Conservation (phyloP, 495 filamentous ascomycete species). For the Penicillium alfredii region DNA sequence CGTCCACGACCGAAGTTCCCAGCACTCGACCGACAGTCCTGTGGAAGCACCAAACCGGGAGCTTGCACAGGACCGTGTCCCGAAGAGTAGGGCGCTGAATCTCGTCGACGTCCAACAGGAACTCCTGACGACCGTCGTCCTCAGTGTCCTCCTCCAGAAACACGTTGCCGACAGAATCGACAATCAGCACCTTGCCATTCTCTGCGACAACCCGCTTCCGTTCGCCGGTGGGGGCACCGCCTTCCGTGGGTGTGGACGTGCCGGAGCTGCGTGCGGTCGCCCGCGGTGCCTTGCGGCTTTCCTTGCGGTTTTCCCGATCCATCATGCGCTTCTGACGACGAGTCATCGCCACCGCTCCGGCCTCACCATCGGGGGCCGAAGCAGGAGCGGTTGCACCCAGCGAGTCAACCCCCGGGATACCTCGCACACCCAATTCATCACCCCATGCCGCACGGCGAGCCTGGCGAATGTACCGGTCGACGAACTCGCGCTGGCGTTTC, state of each 20-base stretch:
- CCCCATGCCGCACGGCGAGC: slow-evolving; percentile 88
- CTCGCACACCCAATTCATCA: slow-evolving; percentile 59
- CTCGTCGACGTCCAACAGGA: slow-evolving; percentile 71
- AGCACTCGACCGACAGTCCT: slow-evolving; percentile 51
- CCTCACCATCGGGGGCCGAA: slow-evolving; percentile 35
- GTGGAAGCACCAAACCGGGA: slow-evolving; percentile 62
- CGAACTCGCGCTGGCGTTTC: slow-evolving; percentile 85
- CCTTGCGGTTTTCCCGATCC: slow-evolving; percentile 73
- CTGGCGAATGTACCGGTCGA: slow-evolving; percentile 83
- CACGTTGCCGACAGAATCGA: slow-evolving; percentile 86
- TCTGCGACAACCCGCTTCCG: slow-evolving; percentile 82
- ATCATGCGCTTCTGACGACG: slow-evolving; percentile 81
- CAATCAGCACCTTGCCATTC: slow-evolving; percentile 91
- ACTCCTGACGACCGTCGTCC: slow-evolving; percentile 76
- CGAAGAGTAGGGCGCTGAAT: slow-evolving; percentile 57
- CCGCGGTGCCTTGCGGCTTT: slow-evolving; percentile 42
- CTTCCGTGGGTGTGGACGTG: slow-evolving; percentile 38
- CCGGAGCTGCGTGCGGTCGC: slow-evolving; percentile 35
- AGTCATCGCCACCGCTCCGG: slow-evolving; percentile 59
- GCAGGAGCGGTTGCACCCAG: slow-evolving; percentile 32
- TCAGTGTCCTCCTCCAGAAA: slow-evolving; percentile 86
- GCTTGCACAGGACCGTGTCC: slow-evolving; percentile 62
- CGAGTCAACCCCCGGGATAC: slow-evolving; percentile 60
- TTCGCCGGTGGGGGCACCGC: slow-evolving; percentile 52
- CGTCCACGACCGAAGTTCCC: slow-evolving; percentile 30